Base-by-base conservation (phyloP, 2,329 filamentous ascomycete genomes). In the Bipolaris victoriae region DNA sequence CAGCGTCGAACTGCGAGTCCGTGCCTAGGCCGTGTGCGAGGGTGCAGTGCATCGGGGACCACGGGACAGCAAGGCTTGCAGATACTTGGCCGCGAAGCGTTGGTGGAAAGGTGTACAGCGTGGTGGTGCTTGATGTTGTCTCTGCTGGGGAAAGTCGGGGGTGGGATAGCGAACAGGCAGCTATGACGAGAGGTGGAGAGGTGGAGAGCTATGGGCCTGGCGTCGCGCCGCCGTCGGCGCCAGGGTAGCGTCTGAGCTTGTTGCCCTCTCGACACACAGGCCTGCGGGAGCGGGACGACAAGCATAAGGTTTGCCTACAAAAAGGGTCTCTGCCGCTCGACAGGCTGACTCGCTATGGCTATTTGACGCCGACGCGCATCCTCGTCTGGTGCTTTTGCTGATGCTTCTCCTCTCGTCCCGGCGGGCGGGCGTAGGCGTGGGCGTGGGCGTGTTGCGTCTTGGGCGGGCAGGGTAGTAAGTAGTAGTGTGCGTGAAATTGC, bases 211-310 rank as follows among this genome's bases (percentile, higher is more conserved):
- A 63, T 55, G 58, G 60, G 64, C 52, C 53, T 66, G 65, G 64
- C 62, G 58, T 49, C 52, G 61, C 60, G 61, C 67, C 62, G 63
- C 50, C 54, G 62, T 65, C 65, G 66, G 68, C 61, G 59, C 63
- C 65, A 65, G 60, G 61, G 60, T 70, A 67, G 68, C 55, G 67
- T 62, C 59, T 37, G 60, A 65, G 64, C 64, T 56, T 63, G 59
- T 18, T 29, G 43, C 26, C 3, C 60, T 63, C 59, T 63, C 55
- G 54, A 58, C 57, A 20, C 63, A 66, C 61, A 69, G 66, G 65
- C 66, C 62, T 69, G 70, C 72, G 73, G 71, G 73, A 76, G 68
- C 67, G 67, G 67, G 67, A 72, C 75, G 73, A 75, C 73, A 67
- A 66, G 72, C 73, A 76, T 76, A 74, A 72, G 60, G 67, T 74